phyloP scores from a whole-genome alignment of 805 yeast species.

The Starmerella powellii region DNA sequence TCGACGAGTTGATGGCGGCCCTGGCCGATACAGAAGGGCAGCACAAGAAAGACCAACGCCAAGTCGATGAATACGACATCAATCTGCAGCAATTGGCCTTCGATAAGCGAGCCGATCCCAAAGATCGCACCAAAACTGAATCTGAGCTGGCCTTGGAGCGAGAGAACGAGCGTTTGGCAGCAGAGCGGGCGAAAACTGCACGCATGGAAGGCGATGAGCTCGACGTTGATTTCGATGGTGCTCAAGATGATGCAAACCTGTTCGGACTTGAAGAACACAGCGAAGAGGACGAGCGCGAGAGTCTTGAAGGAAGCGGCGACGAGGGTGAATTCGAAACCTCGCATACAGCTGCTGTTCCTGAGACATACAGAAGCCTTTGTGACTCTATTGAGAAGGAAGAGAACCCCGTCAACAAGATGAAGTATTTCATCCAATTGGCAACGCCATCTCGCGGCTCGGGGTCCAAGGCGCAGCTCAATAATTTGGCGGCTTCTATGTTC shows the following conservation, averaged over 20 bases:
- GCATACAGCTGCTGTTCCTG: constrained; percentile 7
- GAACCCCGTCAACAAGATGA: constrained; percentile 28
- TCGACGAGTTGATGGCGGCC: constrained; percentile 28
- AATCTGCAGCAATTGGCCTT: constrained; percentile 31
- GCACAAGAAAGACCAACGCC: background rate
- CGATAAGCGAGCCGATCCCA: constrained; percentile 34
- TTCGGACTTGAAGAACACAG: constrained; percentile 26
- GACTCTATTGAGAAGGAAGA: constrained; percentile 3
- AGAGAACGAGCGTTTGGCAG: constrained; percentile 25
- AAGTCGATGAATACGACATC: constrained; percentile 23
- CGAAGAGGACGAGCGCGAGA: too few relatives aligned
- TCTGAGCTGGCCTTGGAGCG: constrained; percentile 32
- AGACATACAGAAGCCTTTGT: background rate
- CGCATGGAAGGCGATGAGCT: constrained; percentile 31
- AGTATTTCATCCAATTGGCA: constrained; percentile 45
- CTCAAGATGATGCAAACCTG: constrained; percentile 34
- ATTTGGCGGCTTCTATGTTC: constrained; percentile 50
- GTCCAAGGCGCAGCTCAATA: constrained; percentile 60
- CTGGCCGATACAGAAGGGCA: constrained; percentile 17
- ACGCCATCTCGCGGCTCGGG: constrained; percentile 74
- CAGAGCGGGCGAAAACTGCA: constrained; percentile 28
- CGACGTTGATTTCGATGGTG: constrained; percentile 28
- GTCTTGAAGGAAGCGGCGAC: too few relatives aligned
- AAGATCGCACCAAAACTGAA: constrained; percentile 34
- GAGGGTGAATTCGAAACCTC: too few relatives aligned